Conservation (phyloP, 2,329 filamentous ascomycete genomes). For the Colletotrichum eleusines region DNA sequence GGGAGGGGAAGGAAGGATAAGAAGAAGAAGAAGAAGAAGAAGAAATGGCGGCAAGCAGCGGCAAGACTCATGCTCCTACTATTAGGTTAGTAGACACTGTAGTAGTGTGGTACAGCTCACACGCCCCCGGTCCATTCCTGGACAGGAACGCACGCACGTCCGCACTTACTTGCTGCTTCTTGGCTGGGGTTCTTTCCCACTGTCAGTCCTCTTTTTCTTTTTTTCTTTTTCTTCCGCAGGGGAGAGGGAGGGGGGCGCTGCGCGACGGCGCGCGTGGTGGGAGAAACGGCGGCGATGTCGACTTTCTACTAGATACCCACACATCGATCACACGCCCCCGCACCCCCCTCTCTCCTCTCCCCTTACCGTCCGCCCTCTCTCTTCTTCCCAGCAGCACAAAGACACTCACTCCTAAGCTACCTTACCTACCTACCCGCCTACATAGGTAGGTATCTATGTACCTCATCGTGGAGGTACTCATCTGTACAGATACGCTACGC, state of each 20-base stretch:
- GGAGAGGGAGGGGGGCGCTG: no score
- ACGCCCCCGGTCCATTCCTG: background rate
- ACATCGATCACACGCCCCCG: slow-evolving; percentile 1
- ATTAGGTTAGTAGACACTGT: no score
- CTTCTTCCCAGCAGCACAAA: background rate
- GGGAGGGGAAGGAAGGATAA: no score
- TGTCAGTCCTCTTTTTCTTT: background rate
- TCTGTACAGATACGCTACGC: no score
- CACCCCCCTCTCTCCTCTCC: background rate
- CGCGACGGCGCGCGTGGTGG: slow-evolving; percentile 32
- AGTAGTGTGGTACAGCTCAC: background rate
- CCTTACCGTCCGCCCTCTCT: background rate
- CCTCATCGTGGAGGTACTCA: no score
- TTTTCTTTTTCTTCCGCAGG: background rate
- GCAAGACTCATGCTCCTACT: no score
- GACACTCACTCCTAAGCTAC: background rate
- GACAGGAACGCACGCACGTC: slow-evolving; percentile 36
- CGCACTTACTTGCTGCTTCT: slow-evolving; percentile 18
- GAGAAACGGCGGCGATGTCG: slow-evolving; percentile 30
- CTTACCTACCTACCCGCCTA: no score
- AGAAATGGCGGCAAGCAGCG: background rate
- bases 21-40: background rate
- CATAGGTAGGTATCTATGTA: no score
- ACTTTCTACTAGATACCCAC: background rate
- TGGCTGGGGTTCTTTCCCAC: background rate